A percentile compares a stretch with the other conserved stretches of the same genome.
Evolutionary conservation across 257 asterid species (phyloP).

Genomic region (Anisodus tanguticus): DNA sequence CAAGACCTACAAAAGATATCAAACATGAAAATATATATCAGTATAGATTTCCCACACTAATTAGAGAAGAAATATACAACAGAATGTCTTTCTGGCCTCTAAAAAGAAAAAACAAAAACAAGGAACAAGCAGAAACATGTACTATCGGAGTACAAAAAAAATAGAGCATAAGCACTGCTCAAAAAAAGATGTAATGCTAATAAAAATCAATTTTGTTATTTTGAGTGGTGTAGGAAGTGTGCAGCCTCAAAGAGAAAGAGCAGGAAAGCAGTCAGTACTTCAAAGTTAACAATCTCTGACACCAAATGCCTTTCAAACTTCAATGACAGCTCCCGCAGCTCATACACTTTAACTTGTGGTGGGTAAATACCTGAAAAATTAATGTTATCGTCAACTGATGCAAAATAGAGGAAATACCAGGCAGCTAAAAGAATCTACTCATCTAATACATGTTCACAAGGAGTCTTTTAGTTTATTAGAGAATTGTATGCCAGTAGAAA

Average conservation of each 20-base stretch:
- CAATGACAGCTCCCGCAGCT: conserved; percentile 75
- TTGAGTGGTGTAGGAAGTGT: background rate
- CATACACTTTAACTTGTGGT: conserved; percentile 93
- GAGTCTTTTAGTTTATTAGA: background rate
- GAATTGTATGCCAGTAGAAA: background rate
- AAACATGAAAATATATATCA: conserved; percentile 20
- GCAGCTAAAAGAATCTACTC: background rate
- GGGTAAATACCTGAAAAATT: conserved; percentile 78
- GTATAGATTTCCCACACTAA: background rate
- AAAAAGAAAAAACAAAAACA: background rate
- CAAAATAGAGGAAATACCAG: background rate
- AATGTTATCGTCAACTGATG: background rate
- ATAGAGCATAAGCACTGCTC: background rate
- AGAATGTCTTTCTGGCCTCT: background rate
- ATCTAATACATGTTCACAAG: background rate
- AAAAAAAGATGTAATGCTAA: background rate
- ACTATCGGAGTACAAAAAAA: background rate
- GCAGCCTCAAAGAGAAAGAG: background rate
- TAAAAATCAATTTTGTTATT: background rate
- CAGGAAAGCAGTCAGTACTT: conserved; percentile 49
- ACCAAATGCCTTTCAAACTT: conserved; percentile 94
- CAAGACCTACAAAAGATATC: conserved; percentile 57
- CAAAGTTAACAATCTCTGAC: conserved; percentile 81
- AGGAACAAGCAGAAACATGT: background rate
- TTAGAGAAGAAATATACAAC: conserved; percentile 13